phyloP scores from a whole-genome alignment of 768 basidiomycete species.

The Suillus sp. region DNA sequence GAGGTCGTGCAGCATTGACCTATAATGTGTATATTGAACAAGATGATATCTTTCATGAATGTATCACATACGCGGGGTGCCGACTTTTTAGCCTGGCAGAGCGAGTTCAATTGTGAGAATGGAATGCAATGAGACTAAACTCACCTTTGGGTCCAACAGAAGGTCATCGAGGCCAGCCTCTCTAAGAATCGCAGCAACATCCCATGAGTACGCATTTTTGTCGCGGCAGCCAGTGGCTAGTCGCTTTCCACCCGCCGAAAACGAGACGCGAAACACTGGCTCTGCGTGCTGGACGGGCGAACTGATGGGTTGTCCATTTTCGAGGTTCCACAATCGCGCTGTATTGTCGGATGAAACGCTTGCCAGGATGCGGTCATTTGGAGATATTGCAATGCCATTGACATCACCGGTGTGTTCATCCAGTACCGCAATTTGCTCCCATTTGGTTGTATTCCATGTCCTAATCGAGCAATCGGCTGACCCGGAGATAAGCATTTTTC shows the following conservation, averaged over 20 bases:
- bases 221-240: background rate
- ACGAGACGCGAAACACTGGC: background rate
- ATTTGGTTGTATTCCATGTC: too few relatives aligned
- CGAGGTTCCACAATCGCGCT: background rate
- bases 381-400: conserved; percentile 1
- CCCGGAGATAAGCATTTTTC: too few relatives aligned
- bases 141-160: background rate
- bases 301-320: background rate
- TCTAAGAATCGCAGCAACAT: background rate
- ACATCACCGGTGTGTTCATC: too few relatives aligned
- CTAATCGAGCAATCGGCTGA: too few relatives aligned
- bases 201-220: background rate
- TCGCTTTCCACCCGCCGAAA: background rate
- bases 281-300: background rate
- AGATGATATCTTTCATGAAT: background rate
- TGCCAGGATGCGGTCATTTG: conserved; percentile 5
- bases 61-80: background rate
- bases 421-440: too few relatives aligned
- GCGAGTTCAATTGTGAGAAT: background rate
- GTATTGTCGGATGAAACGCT: conserved; percentile 14
- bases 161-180: background rate
- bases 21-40: background rate
- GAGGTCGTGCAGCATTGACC: background rate
- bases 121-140: background rate
- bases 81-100: background rate